A percentile compares a stretch with the other conserved stretches of the same genome.
Evolutionary conservation across 805 yeast genomes (phyloP).

Genomic region (Yarrowia keelungensis): DNA sequence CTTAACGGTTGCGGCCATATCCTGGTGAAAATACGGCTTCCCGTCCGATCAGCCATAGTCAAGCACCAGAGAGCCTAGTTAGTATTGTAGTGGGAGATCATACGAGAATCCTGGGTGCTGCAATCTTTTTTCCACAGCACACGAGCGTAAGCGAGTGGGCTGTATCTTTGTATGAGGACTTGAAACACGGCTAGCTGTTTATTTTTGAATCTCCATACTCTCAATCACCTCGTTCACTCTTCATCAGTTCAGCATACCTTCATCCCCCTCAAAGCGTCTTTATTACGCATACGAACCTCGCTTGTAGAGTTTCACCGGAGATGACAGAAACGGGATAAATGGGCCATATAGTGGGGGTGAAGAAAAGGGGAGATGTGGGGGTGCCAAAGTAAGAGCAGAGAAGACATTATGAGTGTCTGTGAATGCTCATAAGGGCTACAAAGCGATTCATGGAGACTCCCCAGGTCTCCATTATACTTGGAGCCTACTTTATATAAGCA

Average conservation of each 20-base stretch:
- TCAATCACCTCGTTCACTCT: no score
- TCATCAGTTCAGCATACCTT: no score
- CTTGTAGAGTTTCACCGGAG: constrained; percentile 5
- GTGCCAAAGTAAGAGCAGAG: no score
- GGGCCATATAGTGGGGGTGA: no score
- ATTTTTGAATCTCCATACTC: no score
- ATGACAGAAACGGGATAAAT: no score
- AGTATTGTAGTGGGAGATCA: constrained; percentile 23
- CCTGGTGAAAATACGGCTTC: constrained; percentile 16
- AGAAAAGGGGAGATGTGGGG: no score
- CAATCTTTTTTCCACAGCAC: background rate
- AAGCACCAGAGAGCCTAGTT: constrained; percentile 23
- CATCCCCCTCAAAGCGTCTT: constrained; percentile 7
- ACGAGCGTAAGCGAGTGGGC: no score
- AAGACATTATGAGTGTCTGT: no score
- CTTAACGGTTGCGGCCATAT: constrained; percentile 13
- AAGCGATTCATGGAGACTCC: background rate
- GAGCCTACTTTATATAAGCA: background rate
- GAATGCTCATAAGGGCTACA: no score
- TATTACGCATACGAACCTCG: background rate
- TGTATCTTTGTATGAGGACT: no score
- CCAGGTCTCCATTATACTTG: background rate
- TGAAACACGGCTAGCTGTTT: no score
- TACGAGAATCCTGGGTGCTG: constrained; percentile 27
- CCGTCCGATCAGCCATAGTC: constrained; percentile 25